These are phyloP conservation scores for Penicillium sp. DNA, from an alignment of 2,329 filamentous ascomycete species.

Conservation along the genomic window DNA sequence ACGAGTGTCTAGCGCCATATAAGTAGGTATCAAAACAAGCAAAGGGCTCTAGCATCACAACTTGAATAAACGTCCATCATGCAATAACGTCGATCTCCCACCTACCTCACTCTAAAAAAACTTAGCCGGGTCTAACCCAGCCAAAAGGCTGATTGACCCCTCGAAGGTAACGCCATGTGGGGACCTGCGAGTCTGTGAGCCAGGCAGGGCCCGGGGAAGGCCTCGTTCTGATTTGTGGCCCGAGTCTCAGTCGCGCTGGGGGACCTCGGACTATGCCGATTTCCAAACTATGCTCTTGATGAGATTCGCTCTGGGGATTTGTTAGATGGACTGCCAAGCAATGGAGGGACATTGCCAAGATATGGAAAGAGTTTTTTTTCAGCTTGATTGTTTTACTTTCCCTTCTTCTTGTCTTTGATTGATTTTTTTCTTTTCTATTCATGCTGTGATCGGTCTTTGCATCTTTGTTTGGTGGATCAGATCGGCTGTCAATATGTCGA, in stretches of 20 bases:
- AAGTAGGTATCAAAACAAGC: not conserved
- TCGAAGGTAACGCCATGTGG: not conserved
- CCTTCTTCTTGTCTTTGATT: not conserved
- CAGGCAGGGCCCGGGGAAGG: not conserved
- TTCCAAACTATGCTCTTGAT: not conserved
- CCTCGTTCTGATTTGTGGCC: constrained; percentile 8
- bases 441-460: not conserved
- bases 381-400: not conserved
- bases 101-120: not conserved
- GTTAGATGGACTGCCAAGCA: constrained; percentile 13
- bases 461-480: not conserved
- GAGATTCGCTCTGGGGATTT: constrained; percentile 3
- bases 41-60: not conserved
- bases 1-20: no score
- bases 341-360: constrained; percentile 17
- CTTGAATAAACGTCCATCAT: not conserved
- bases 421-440: not conserved
- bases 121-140: not conserved
- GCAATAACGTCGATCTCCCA: not conserved
- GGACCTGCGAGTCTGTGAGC: not conserved
- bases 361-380: constrained; percentile 9
- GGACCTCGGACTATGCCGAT: constrained; percentile 10
- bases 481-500: constrained; percentile 19
- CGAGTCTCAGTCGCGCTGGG: not conserved
- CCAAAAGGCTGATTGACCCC: not conserved